Evolutionary conservation across 805 yeast species (phyloP).

Genomic region (Candida caryicola): DNA sequence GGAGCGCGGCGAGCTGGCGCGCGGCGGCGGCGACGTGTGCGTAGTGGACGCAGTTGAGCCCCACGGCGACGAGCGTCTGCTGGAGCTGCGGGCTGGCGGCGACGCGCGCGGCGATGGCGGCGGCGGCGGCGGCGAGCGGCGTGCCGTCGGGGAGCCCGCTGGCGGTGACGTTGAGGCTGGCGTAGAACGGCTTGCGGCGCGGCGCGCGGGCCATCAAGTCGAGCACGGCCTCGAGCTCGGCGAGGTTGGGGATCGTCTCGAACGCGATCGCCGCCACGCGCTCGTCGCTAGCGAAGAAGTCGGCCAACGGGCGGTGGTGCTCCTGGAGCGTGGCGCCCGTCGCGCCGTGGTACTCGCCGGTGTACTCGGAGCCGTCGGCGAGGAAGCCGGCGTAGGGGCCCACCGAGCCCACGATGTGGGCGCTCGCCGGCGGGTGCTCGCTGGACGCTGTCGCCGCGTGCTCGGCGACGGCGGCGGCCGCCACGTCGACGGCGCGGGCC

Average conservation of each 20-base stretch:
- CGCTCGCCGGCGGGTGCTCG: no score
- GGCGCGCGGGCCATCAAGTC: conserved; percentile 33
- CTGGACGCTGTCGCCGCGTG: no score
- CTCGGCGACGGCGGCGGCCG: conserved; percentile 16
- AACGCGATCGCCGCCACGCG: conserved; percentile 57
- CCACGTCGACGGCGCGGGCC: conserved; percentile 22
- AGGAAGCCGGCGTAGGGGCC: conserved; percentile 79
- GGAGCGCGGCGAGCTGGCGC: conserved; percentile 20
- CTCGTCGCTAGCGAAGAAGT: conserved; percentile 34
- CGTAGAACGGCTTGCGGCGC: conserved; percentile 30
- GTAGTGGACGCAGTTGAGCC: conserved; percentile 67
- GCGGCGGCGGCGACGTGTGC: conserved; percentile 41
- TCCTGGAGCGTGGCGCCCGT: conserved; percentile 35
- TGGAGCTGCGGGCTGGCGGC: conserved; percentile 9
- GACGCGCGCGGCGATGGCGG: conserved; percentile 14
- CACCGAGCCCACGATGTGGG: conserved; percentile 51
- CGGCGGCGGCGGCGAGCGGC: conserved; percentile 19
- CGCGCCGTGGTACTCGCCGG: conserved; percentile 54
- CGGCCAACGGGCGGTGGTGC: conserved; percentile 49
- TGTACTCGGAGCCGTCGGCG: conserved; percentile 69
- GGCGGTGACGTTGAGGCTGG: conserved; percentile 34
- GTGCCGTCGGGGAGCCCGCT: conserved; percentile 32
- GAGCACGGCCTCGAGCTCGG: conserved; percentile 53
- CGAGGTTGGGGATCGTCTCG: conserved; percentile 68
- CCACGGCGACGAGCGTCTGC: conserved; percentile 47